Evolutionary conservation across 2,329 filamentous ascomycete species (phyloP).

Genomic region (Fusarium albidum): DNA sequence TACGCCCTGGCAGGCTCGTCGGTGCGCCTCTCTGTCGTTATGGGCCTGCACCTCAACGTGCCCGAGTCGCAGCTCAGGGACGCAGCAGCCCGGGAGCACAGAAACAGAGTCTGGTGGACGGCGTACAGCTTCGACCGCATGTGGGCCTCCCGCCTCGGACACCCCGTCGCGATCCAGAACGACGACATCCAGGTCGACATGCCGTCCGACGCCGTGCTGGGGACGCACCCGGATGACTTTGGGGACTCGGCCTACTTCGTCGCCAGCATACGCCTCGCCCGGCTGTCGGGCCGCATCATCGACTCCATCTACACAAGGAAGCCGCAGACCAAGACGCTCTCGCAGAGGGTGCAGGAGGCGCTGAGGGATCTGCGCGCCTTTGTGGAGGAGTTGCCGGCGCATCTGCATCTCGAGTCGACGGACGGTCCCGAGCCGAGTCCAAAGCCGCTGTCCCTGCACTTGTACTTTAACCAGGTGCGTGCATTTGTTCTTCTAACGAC

Average conservation of each 20-base stretch:
- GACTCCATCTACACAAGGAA: conserved; percentile 45
- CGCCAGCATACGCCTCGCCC: conserved; percentile 50
- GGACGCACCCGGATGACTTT: conserved; percentile 41
- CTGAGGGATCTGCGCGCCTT: conserved; percentile 43
- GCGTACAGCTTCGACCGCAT: conserved; percentile 55
- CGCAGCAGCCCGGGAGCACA: conserved; percentile 47
- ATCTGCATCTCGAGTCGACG: conserved; percentile 43
- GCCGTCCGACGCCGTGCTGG: conserved; percentile 47
- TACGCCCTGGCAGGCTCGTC: conserved; percentile 54
- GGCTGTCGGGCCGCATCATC: conserved; percentile 40
- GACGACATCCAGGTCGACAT: conserved; percentile 56
- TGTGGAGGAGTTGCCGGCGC: conserved; percentile 42
- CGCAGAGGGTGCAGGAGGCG: conserved; percentile 44
- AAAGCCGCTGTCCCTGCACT: conserved; percentile 45
- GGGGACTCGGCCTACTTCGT: conserved; percentile 43
- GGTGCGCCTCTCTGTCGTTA: conserved; percentile 52
- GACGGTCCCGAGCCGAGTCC: conserved; percentile 32
- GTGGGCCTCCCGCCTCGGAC: conserved; percentile 57
- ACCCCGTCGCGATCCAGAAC: conserved; percentile 57
- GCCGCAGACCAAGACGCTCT: conserved; percentile 40
- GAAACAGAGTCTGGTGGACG: conserved; percentile 53
- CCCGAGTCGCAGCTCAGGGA: conserved; percentile 51
- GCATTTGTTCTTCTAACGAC: accelerated
- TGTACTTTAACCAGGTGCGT: conserved; percentile 44
- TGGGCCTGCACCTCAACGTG: conserved; percentile 53